These are phyloP conservation scores for Pyrus betulifolia DNA, from an alignment of 306 rosid genomes.

Conservation along the genomic window DNA sequence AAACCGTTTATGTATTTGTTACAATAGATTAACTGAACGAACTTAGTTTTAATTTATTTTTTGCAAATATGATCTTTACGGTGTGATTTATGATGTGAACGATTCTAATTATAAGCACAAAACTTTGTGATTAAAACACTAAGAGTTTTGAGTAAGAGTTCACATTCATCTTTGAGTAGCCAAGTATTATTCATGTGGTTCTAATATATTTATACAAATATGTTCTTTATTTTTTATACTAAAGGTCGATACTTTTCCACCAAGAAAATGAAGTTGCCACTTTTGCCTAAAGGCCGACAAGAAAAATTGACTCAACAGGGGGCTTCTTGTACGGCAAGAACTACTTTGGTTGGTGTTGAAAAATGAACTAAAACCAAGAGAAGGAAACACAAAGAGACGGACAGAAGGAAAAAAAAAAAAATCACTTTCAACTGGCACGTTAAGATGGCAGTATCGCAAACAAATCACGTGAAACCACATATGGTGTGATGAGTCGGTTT, in stretches of 20 bases:
- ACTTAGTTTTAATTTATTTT: no score
- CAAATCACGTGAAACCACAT: not conserved
- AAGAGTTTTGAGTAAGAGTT: no score
- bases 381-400: not conserved
- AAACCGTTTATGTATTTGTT: no score
- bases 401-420: no score
- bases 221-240: not conserved
- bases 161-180: no score
- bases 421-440: not conserved
- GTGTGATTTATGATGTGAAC: no score
- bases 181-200: not conserved
- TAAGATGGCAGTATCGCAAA: not conserved
- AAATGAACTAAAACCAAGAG: not conserved
- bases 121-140: no score
- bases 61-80: accelerated
- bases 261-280: not conserved
- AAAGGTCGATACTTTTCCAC: not conserved
- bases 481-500: not conserved
- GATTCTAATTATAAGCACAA: no score
- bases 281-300: not conserved
- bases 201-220: no score
- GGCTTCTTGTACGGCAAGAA: not conserved
- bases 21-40: no score
- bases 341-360: not conserved
- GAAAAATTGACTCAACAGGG: not conserved